Evolutionary conservation across 805 yeast genomes (phyloP), one percentile per base, ranked within the genome.

Genomic region (Metschnikowia amazonensis): DNA sequence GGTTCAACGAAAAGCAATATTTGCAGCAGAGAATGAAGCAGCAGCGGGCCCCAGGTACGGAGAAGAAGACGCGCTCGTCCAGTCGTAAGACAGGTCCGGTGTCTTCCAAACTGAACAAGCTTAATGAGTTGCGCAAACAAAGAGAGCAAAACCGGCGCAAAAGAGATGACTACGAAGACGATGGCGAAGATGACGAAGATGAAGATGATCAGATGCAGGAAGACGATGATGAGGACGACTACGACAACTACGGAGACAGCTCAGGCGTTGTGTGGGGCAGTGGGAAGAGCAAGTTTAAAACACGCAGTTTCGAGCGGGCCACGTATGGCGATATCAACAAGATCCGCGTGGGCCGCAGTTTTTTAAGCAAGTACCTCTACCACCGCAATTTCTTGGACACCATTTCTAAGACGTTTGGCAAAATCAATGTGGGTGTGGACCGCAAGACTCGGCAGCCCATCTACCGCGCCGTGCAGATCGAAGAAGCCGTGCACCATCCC

Each of bases 401-500:
- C 0, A 77, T 88, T 13, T 72, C 77, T 16, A 95, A 88, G 17
- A 81, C 95, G 41, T 88, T 75, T 61, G 95, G 90, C 29, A 79
- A 90, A 53, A 82, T 94, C 45, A 89, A 88, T 61, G 78, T 94
- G 45, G 96, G 97, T 8, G 59, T 70, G 34, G 84, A 83, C 57
- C 75, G 75, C 45, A 75, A 80, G 36, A 77, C 82, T 10, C 80
- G 84, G 25, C 70, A 73, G 57, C 77, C 84, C 9, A 77, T 79
- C 43, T 92, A 94, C 66, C 77, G 97, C 57, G 77, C 92, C 79
- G 95, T 92, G 40, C 84, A 80, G 60, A 81, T 94, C 36, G 85
- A 82, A 53, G 84, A 79, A 44, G 78, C 86, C 7, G 77, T 76
- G 21, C 65, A 69, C 39, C 56, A 51, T 10, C 74, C 74, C 2